Evolutionary conservation across 306 rosid species (phyloP).

Genomic region (Cajanus cajan): DNA sequence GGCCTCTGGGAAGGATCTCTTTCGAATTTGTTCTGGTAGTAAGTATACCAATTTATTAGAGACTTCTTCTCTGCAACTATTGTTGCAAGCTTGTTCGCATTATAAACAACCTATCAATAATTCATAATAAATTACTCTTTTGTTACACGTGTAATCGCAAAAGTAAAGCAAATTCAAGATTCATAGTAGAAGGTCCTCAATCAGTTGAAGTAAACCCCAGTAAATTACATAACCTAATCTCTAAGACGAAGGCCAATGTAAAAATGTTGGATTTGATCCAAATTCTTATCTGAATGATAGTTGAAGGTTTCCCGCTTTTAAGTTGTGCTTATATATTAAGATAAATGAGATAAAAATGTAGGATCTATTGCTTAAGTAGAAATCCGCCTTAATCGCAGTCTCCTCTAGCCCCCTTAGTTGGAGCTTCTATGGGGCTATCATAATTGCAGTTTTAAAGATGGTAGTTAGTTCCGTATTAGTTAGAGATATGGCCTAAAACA

Average conservation of each 20-base stretch:
- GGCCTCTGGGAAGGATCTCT: constrained; percentile 60
- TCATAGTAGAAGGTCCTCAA: constrained; percentile 1
- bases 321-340: not conserved
- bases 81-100: constrained; percentile 72
- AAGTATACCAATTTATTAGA: constrained; percentile 60
- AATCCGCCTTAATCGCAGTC: no score
- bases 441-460: no score
- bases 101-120: constrained; percentile 63
- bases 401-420: no score
- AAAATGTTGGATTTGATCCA: constrained; percentile 7
- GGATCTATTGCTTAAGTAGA: not conserved
- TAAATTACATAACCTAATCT: constrained; percentile 12
- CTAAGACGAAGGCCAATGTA: not conserved
- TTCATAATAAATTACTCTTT: constrained; percentile 11
- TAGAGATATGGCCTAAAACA: no score
- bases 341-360: not conserved
- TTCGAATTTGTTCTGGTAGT: constrained; percentile 79
- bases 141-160: not conserved
- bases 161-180: not conserved
- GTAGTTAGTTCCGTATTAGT: no score
- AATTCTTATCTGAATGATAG: not conserved
- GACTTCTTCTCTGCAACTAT: constrained; percentile 63
- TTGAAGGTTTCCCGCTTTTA: not conserved
- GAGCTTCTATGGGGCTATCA: no score
- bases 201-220: not conserved